Conservation (phyloP, 1,139 yeast species). For the Geotrichum europaeum region DNA sequence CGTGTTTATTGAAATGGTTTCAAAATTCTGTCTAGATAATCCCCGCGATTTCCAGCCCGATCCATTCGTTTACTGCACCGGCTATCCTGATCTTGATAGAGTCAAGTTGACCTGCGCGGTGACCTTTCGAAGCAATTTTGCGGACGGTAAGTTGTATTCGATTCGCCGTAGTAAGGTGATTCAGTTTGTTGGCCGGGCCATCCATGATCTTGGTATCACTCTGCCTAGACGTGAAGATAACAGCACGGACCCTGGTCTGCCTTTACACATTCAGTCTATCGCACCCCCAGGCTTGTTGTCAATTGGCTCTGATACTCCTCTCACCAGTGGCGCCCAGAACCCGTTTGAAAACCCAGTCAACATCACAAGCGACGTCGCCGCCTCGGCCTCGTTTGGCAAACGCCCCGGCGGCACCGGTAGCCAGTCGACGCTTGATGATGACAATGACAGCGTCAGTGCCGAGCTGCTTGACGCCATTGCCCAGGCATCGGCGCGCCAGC, state of each 20-base stretch:
- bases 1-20: conserved; percentile 29
- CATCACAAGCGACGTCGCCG: background rate
- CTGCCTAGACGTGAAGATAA: conserved; percentile 31
- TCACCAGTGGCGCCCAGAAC: background rate
- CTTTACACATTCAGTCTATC: conserved; percentile 18
- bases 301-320: background rate
- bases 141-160: conserved; percentile 33
- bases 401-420: background rate
- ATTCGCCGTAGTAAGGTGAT: conserved; percentile 31
- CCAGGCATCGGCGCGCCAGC: background rate
- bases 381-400: background rate
- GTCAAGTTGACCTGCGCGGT: conserved; percentile 30
- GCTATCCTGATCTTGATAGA: conserved; percentile 35
- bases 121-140: conserved; percentile 33
- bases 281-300: background rate
- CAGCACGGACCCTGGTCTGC: conserved; percentile 34
- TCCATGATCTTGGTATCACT: conserved; percentile 32
- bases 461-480: background rate
- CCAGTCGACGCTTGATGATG: background rate
- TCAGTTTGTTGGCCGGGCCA: conserved; percentile 31
- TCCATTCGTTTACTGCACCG: conserved; percentile 34
- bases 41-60: conserved; percentile 35
- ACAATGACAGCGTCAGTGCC: background rate
- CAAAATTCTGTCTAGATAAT: conserved; percentile 32
- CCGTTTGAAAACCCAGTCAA: background rate